phyloP scores from a whole-genome alignment of 129 eudicot species.

The Centaurea solstitialis region DNA sequence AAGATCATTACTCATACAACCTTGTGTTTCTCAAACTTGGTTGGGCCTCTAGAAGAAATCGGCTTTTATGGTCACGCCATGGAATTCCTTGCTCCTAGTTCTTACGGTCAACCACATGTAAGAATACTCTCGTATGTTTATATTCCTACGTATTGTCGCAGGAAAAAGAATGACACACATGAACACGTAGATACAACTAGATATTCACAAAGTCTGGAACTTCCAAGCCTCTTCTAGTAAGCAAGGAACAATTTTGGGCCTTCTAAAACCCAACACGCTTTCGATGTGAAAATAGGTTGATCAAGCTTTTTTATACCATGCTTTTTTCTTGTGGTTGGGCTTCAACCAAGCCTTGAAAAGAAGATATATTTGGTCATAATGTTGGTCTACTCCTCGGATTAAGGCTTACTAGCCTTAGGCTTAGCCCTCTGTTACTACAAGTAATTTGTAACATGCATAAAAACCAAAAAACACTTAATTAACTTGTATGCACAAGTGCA shows the following conservation, averaged over 20 bases:
- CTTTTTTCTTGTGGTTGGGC: too few species aligned
- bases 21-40: conserved; percentile 58
- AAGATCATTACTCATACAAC: conserved; percentile 40
- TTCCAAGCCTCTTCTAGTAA: neutral
- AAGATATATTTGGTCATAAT: too few species aligned
- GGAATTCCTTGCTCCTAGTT: conserved; percentile 48
- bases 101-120: conserved; percentile 64
- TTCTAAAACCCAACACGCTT: neutral
- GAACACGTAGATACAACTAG: neutral
- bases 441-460: too few species aligned
- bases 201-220: neutral
- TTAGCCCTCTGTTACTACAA: neutral
- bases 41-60: conserved; percentile 59
- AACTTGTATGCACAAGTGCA: too few species aligned
- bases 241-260: neutral
- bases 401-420: neutral
- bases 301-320: neutral
- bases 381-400: neutral
- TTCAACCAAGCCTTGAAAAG: neutral
- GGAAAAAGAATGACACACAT: neutral
- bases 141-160: neutral
- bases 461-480: too few species aligned
- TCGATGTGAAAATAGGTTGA: neutral
- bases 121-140: neutral
- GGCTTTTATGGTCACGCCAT: conserved; percentile 53